Conservation (phyloP, 2,329 filamentous ascomycete species). For the Hypoxylon rubiginosum region DNA sequence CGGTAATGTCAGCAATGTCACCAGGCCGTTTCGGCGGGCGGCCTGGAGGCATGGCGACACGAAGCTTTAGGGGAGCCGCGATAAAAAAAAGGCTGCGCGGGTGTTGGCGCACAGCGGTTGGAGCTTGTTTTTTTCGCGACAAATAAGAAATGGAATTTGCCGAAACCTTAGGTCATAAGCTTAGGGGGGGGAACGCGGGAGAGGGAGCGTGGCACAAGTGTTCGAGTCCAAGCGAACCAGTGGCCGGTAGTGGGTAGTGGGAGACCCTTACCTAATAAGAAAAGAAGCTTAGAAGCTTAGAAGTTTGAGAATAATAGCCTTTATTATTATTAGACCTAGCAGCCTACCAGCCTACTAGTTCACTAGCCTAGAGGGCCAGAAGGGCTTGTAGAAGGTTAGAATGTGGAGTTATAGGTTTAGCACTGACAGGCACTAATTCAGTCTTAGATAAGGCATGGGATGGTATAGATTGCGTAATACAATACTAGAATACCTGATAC, state of each 20-base stretch:
- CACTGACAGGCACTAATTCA: background rate
- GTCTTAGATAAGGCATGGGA: background rate
- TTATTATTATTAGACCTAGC: too few species aligned
- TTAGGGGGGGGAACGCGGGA: background rate
- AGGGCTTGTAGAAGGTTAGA: too few species aligned
- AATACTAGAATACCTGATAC: background rate
- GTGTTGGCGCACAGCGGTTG: conserved; percentile 40
- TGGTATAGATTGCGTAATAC: background rate
- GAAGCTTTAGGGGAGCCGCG: conserved; percentile 23
- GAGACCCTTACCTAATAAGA: conserved; percentile 25
- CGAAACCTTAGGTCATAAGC: conserved; percentile 43
- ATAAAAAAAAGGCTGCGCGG: conserved; percentile 9
- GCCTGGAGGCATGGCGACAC: conserved; percentile 56
- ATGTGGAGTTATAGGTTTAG: too few species aligned
- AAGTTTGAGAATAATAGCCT: too few species aligned
- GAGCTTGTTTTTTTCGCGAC: conserved; percentile 42
- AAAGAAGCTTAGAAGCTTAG: background rate
- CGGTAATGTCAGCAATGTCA: conserved; percentile 57
- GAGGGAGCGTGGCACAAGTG: conserved; percentile 7
- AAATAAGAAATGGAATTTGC: conserved; percentile 42
- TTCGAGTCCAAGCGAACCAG: conserved; percentile 2
- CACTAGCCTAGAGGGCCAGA: too few species aligned
- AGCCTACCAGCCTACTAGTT: too few species aligned
- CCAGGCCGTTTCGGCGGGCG: conserved; percentile 61
- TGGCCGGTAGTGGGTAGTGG: background rate